Evolutionary conservation across 176 grass and related monocot genomes (phyloP).

Genomic region (Aegilops umbellulata): DNA sequence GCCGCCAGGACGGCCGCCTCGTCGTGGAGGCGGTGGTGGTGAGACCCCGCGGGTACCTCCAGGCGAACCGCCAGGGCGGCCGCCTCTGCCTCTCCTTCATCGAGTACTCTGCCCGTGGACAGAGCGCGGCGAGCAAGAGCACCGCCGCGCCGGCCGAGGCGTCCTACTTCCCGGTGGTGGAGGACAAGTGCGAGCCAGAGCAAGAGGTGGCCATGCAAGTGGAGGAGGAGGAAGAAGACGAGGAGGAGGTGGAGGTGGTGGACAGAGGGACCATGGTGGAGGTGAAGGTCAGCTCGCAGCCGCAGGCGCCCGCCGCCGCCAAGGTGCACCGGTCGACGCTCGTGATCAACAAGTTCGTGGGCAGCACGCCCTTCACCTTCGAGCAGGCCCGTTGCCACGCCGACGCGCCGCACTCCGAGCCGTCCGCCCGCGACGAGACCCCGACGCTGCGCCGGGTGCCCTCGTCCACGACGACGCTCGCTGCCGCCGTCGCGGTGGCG

Average conservation of each 20-base stretch:
- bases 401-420: background rate
- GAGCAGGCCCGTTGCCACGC: background rate
- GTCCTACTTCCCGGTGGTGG: constrained; percentile 18
- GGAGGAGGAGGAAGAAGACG: constrained; percentile 42
- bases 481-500: constrained; percentile 64
- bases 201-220: constrained; percentile 30
- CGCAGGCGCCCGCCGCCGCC: constrained; percentile 40
- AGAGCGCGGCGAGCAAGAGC: constrained; percentile 10
- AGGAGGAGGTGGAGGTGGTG: constrained; percentile 91
- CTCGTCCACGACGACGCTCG: constrained; percentile 63
- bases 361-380: constrained; percentile 52
- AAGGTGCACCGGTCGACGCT: constrained; percentile 76
- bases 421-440: background rate
- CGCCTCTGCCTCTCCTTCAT: constrained; percentile 84
- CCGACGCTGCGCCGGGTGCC: constrained; percentile 45
- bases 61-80: constrained; percentile 60
- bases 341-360: constrained; percentile 99
- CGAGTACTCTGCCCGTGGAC: constrained; percentile 37
- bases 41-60: constrained; percentile 76
- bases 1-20: constrained; percentile 71
- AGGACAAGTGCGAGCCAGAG: constrained; percentile 23
- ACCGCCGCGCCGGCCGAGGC: background rate
- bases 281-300: constrained; percentile 94
- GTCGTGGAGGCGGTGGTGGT: constrained; percentile 70
- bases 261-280: constrained; percentile 89